phyloP scores from a whole-genome alignment of 768 basidiomycete species.

The Leccinellum luteum region DNA sequence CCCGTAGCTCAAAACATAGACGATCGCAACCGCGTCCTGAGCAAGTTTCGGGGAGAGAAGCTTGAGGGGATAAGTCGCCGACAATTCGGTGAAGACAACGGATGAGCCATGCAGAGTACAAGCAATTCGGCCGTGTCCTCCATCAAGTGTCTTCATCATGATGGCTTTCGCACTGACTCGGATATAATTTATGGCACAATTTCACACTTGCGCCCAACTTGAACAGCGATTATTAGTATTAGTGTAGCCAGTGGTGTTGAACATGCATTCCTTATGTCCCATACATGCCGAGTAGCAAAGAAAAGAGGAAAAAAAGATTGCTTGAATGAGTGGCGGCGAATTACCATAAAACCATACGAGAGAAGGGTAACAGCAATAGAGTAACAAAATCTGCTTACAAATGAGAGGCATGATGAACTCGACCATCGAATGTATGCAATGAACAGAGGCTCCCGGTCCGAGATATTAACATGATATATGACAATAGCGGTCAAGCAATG shows the following conservation, averaged over 20 bases:
- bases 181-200: background rate
- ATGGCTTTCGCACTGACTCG: background rate
- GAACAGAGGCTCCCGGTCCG: constrained; percentile 23
- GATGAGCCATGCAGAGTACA: constrained; percentile 50
- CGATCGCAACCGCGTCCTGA: constrained; percentile 54
- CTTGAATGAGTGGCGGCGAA: constrained; percentile 22
- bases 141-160: constrained; percentile 11
- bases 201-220: background rate
- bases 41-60: constrained; percentile 69
- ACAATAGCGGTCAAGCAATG: constrained; percentile 1
- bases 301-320: constrained; percentile 11
- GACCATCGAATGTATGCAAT: constrained; percentile 21
- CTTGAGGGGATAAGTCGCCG: constrained; percentile 84
- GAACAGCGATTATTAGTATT: constrained; percentile 18
- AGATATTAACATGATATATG: constrained; percentile 16
- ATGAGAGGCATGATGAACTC: constrained; percentile 22
- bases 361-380: constrained; percentile 25
- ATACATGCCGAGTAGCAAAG: constrained; percentile 36
- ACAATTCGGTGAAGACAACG: constrained; percentile 69
- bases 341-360: constrained; percentile 28
- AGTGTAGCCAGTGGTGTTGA: constrained; percentile 24
- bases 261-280: constrained; percentile 35
- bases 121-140: constrained; percentile 59
- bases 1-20: constrained; percentile 84
- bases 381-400: constrained; percentile 28